Base-by-base conservation (phyloP, 2,329 filamentous ascomycete genomes). In the Cadophora sp. region DNA sequence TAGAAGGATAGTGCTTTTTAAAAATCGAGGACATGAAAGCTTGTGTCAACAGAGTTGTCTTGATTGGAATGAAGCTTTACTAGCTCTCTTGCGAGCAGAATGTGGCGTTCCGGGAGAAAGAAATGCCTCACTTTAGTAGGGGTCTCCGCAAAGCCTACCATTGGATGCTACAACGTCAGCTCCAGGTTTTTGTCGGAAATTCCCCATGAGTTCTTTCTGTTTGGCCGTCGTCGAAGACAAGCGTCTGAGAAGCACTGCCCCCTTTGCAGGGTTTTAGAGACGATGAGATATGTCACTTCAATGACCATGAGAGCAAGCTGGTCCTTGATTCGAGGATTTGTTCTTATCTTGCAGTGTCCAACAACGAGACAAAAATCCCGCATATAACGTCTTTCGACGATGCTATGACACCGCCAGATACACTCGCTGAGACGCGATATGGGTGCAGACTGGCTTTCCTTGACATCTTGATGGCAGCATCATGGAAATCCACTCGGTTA, bases 201-300 rank as follows among this genome's bases (percentile, higher is more conserved):
- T 59, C 34, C 55, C 55, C 55, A 59, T 8, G 27, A 24, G 34
- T 22, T 43, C 19, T 24, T 14, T 40, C 11, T 59, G 31, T 59
- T 59, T 40, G 55, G 55, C 34, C 9, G 29, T n/a, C 34, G 3
- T 59, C 34, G 55, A 59, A n/a, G 19, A 40, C 62, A 64, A 64
- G 62, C 62, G 22, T 31, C 50, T 56, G 37, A 48, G 50, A 56
- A 58, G 62, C 62, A 56, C 51, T 46, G 31, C 51, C 62, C 9
- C 50, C 14, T 56, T 46, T 58, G 50, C 62, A 64, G 16, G 50
- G 51, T n/a, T 46, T 58, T 3, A 51, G 50, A 48, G 8, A 27
- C 12, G 31, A 16, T 56, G 16, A n/a, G 22, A 48, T 63, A n/a
- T 29, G 60, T 61, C 58, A 61, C 24, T 61, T 61, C 46, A 26